phyloP scores from a whole-genome alignment of 2,329 filamentous ascomycete genomes.

The Talaromyces sp. region DNA sequence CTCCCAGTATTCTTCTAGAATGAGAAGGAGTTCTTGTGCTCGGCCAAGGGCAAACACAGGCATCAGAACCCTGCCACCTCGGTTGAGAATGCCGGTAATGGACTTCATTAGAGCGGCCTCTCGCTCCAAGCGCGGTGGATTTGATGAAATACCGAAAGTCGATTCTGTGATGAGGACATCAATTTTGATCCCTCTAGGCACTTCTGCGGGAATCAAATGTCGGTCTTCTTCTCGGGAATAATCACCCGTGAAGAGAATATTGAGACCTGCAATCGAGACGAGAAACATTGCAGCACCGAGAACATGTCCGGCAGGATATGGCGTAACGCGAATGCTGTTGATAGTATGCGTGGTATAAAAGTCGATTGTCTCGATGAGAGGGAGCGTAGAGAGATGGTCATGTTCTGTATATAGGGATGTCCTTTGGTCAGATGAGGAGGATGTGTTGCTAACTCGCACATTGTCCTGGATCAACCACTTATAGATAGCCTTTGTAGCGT shows the following conservation, averaged over 20 bases:
- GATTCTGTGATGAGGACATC: slow-evolving; percentile 97
- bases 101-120: slow-evolving; percentile 95
- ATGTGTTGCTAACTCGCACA: slow-evolving; percentile 77
- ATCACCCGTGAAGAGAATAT: slow-evolving; percentile 96
- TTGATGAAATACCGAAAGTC: slow-evolving; percentile 92
- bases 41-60: slow-evolving; percentile 92
- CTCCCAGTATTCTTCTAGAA: slow-evolving; percentile 95
- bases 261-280: slow-evolving; percentile 93
- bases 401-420: slow-evolving; percentile 85
- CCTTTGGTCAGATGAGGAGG: slow-evolving; percentile 61
- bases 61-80: slow-evolving; percentile 88
- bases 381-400: slow-evolving; percentile 90
- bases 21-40: slow-evolving; percentile 89
- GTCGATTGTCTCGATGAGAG: slow-evolving; percentile 93
- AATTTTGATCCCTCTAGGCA: slow-evolving; percentile 84
- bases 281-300: slow-evolving; percentile 97
- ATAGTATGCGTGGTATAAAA: slow-evolving; percentile 98
- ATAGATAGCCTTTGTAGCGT: slow-evolving; percentile 98
- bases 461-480: slow-evolving; percentile 99
- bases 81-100: slow-evolving; percentile 84
- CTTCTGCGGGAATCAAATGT: slow-evolving; percentile 89
- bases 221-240: slow-evolving; percentile 95
- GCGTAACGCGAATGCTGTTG: slow-evolving; percentile 92
- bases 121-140: slow-evolving; percentile 84
- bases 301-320: slow-evolving; percentile 96